Evolutionary conservation across 768 basidiomycete genomes (phyloP), one percentile per base, ranked within the genome.

Genomic region (Royoungia palumana): DNA sequence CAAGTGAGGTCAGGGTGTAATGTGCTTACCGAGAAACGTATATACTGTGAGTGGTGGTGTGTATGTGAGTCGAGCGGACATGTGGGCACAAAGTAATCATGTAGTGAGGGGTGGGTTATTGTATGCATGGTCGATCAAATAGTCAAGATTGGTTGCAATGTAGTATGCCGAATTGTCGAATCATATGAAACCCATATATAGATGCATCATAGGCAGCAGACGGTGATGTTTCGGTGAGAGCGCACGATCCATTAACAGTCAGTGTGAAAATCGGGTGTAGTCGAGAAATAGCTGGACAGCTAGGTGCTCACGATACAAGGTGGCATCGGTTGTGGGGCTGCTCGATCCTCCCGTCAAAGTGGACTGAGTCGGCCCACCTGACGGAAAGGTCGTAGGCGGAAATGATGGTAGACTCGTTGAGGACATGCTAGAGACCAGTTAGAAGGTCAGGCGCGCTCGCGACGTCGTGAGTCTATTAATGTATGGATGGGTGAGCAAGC

Each of bases 1-100:
- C 24, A 5, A 32, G 41, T 27, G 5, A 27, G 45, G 39, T 28
- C 28, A 35, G 17, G 17, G 22, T 11, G 34, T 5, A 14, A 44
- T 36, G 21, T n/a, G 42, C 65, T 40, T 46, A 69, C 65, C 65
- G 17, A 67, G 62, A 51, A 67, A 67, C 41, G 65, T 67, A 49
- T 67, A 67, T 16, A 67, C 65, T 67, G 56, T 49, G 14, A 43
- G 37, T 0, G 54, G 44, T 1, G 55, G 41, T 17, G 44, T 7
- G n/a, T 8, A 28, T 20, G 34, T 25, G 40, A 16, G 43, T 20
- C 50, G 35, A 37, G 54, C 16, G 20, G 43, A 14, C 45, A 44
- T 40, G 44, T 38, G 36, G n/a, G 9, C 6, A 44, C 30, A 39
- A 27, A 19, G 36, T 24, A 30, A 5, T 21, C 27, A 25, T 20